Percentiles rank a stretch among this genome's conserved stretches.
phyloP scores from a whole-genome alignment of 805 yeast genomes.

The Myxozyma neglecta region DNA sequence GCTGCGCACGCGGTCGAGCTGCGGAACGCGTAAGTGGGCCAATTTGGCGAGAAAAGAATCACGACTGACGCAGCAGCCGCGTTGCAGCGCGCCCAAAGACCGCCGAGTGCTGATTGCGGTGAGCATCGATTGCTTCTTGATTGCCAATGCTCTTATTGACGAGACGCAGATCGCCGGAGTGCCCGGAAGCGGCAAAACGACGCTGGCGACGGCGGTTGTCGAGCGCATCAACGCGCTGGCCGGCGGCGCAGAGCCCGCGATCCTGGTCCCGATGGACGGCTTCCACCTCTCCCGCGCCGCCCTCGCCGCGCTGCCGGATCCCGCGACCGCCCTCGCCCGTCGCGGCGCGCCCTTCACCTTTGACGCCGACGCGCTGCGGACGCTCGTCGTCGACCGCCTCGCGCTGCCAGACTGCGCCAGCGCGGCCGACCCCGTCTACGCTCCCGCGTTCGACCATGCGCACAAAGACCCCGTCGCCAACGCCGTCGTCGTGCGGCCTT shows the following conservation, averaged over 20 bases:
- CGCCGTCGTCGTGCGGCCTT: slow-evolving; percentile 49
- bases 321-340: slow-evolving; percentile 56
- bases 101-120: slow-evolving; percentile 26
- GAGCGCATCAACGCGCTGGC: background rate
- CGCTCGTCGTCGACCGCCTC: slow-evolving; percentile 41
- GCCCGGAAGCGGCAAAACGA: slow-evolving; percentile 29
- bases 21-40: slow-evolving; percentile 11
- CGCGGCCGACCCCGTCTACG: slow-evolving; percentile 28
- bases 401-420: too few relatives aligned
- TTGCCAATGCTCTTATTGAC: too few relatives aligned
- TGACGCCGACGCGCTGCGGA: slow-evolving; percentile 55
- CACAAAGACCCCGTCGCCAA: slow-evolving; percentile 62
- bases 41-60: background rate
- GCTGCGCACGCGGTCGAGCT: slow-evolving; percentile 18
- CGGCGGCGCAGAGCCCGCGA: slow-evolving; percentile 22
- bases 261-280: slow-evolving; percentile 71
- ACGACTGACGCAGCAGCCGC: background rate
- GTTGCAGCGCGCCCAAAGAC: slow-evolving; percentile 15
- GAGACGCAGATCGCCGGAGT: slow-evolving; percentile 27
- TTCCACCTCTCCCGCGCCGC: slow-evolving; percentile 60
- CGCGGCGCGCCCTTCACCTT: slow-evolving; percentile 89
- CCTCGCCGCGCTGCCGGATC: slow-evolving; percentile 53
- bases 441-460: slow-evolving; percentile 75
- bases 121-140: background rate
- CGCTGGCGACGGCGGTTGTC: slow-evolving; percentile 20